Evolutionary conservation across 257 asterid species (phyloP).

Genomic region (Solanum boliviense): DNA sequence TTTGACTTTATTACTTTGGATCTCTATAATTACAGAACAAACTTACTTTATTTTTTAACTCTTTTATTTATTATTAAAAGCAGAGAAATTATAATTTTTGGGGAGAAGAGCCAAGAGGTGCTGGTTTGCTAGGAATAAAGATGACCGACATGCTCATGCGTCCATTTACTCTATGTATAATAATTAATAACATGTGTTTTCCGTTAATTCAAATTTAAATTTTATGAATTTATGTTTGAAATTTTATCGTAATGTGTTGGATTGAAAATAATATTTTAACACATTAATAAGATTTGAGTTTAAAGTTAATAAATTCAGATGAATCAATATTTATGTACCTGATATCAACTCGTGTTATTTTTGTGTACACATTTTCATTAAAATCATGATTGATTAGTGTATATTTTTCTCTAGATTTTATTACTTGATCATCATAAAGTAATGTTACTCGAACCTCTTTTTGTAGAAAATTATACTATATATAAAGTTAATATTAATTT

Average conservation of each 20-base stretch:
- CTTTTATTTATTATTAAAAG: not conserved
- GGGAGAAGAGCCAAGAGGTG: not conserved
- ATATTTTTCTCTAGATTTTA: not conserved
- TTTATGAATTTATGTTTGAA: fast-evolving
- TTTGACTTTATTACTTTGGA: not conserved
- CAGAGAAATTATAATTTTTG: not conserved
- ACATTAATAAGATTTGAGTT: not conserved
- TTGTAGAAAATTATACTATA: not conserved
- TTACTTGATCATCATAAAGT: not conserved
- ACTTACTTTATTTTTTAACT: not conserved
- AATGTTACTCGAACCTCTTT: not conserved
- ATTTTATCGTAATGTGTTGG: not conserved
- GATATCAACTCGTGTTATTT: not conserved
- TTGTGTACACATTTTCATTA: not conserved
- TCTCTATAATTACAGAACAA: not conserved
- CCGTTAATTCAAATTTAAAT: not conserved
- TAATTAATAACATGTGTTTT: not conserved
- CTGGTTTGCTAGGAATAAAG: not conserved
- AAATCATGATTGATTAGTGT: not conserved
- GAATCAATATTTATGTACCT: not conserved
- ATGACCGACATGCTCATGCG: not conserved
- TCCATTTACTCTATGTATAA: not conserved
- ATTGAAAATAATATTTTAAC: not conserved
- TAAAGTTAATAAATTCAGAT: not conserved
- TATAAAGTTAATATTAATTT: not conserved